Evolutionary conservation across 1,284 basidiomycete genomes (phyloP).

Genomic region (Anthracocystis panici-leucophaei): DNA sequence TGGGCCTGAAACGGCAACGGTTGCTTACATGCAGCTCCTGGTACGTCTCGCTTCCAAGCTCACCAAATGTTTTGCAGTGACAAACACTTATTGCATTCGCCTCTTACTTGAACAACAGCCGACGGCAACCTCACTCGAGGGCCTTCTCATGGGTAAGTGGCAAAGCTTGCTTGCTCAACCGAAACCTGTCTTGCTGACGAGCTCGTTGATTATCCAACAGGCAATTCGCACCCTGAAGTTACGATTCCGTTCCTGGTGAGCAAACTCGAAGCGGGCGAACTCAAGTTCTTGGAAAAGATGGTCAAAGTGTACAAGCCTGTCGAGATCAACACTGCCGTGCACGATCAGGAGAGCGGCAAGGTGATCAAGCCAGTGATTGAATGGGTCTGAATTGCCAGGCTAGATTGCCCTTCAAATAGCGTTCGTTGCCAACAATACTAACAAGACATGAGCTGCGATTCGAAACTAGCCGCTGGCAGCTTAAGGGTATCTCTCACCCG

Average conservation of each 20-base stretch:
- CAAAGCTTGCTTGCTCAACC: too few species aligned
- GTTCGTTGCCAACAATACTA: too few species aligned
- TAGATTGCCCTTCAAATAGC: too few species aligned
- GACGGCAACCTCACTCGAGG: slow-evolving; percentile 21
- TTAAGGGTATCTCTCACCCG: too few species aligned
- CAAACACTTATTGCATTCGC: too few species aligned
- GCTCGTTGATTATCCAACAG: too few species aligned
- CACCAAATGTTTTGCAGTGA: too few species aligned
- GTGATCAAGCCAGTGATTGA: slow-evolving; percentile 53
- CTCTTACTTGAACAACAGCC: too few species aligned
- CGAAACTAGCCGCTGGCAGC: too few species aligned
- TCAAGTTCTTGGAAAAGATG: slow-evolving; percentile 32
- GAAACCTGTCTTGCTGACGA: too few species aligned
- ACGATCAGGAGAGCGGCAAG: slow-evolving; percentile 32
- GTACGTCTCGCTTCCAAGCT: slow-evolving; percentile 7
- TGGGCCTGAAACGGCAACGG: slow-evolving; percentile 14
- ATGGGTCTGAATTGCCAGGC: slow-evolving; percentile 24
- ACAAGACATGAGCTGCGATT: too few species aligned
- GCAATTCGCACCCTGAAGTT: slow-evolving; percentile 27
- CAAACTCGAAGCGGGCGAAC: slow-evolving; percentile 36
- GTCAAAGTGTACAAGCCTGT: slow-evolving; percentile 36
- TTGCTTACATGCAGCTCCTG: slow-evolving; percentile 16
- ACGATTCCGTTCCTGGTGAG: slow-evolving; percentile 33
- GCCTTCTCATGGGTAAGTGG: slow-evolving; percentile 30
- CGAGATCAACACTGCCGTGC: slow-evolving; percentile 33